These are phyloP conservation scores for Annona cherimola DNA, from an alignment of 164 flowering plant species.

Conservation along the genomic window DNA sequence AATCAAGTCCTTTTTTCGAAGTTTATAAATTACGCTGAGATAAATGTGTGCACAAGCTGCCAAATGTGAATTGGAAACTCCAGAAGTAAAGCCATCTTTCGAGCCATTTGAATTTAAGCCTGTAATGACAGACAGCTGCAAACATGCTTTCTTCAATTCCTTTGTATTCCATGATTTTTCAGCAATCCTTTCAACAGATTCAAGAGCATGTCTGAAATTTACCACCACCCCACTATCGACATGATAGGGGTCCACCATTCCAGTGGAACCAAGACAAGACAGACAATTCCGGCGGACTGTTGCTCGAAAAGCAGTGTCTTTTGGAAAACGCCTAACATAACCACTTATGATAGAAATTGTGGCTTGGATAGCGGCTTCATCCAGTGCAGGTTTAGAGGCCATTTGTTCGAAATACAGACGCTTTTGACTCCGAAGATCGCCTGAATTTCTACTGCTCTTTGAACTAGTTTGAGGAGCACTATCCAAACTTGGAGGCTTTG, in stretches of 20 bases:
- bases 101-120: conserved; percentile 49
- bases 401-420: conserved; percentile 7
- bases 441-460: conserved; percentile 18
- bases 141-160: conserved; percentile 50
- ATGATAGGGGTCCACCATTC: conserved; percentile 22
- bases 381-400: conserved; percentile 40
- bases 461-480: conserved; percentile 13
- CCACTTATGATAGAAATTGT: conserved; percentile 52
- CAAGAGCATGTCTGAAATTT: conserved; percentile 56
- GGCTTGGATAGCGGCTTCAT: conserved; percentile 65
- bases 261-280: conserved; percentile 35
- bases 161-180: conserved; percentile 30
- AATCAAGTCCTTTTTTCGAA: conserved; percentile 56
- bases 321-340: conserved; percentile 34
- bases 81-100: conserved; percentile 51
- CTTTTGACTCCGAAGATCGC: conserved; percentile 21
- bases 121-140: conserved; percentile 55
- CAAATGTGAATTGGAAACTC: conserved; percentile 48
- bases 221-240: conserved; percentile 35
- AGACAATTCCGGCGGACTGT: conserved; percentile 35
- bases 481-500: conserved; percentile 13
- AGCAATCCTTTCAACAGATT: conserved; percentile 42
- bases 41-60: conserved; percentile 79
- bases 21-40: conserved; percentile 55
- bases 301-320: conserved; percentile 39